These are phyloP conservation scores for Plasmodium inui DNA, from an alignment of 169 alveolate genomes.

Conservation along the genomic window DNA sequence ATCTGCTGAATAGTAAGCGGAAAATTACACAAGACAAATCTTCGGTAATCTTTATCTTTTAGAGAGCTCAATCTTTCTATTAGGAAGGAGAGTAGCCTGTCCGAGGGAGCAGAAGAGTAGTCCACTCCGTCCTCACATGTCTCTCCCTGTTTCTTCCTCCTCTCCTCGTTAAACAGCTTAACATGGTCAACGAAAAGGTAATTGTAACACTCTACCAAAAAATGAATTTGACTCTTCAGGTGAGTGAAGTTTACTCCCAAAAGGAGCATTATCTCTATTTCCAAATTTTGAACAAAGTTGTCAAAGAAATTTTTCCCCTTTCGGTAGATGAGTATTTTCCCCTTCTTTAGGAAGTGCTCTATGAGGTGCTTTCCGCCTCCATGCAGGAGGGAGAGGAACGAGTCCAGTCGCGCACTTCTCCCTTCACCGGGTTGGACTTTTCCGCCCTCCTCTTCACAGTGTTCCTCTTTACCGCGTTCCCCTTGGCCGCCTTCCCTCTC, in stretches of 20 bases:
- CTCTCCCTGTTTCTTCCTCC: not conserved
- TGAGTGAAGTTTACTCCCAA: slow-evolving; percentile 13
- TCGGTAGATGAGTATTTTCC: slow-evolving; percentile 58
- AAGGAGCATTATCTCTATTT: slow-evolving; percentile 33
- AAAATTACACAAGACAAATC: slow-evolving; percentile 45
- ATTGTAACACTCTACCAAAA: slow-evolving; percentile 19
- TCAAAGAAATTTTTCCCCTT: slow-evolving; percentile 8
- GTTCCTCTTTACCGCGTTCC: not conserved
- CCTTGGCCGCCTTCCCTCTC: not conserved
- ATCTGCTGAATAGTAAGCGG: slow-evolving; percentile 6
- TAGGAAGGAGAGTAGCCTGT: slow-evolving; percentile 7
- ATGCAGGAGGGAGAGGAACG: slow-evolving; percentile 8
- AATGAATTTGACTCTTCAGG: slow-evolving; percentile 2
- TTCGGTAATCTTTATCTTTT: slow-evolving; percentile 12
- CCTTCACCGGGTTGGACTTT: no score
- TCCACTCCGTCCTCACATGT: not conserved
- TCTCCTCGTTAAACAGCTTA: slow-evolving; percentile 11
- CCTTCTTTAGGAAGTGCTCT: slow-evolving; percentile 39
- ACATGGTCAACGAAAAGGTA: slow-evolving; percentile 24
- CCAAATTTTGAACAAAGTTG: slow-evolving; percentile 15
- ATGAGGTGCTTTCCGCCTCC: not conserved
- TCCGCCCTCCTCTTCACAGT: not conserved
- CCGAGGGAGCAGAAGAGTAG: not conserved
- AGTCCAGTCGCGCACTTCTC: not conserved
- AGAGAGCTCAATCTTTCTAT: slow-evolving; percentile 23